Evolutionary conservation across 2,329 filamentous ascomycete genomes (phyloP), one percentile per base, ranked within the genome.

Genomic region (Lojkania enalia): DNA sequence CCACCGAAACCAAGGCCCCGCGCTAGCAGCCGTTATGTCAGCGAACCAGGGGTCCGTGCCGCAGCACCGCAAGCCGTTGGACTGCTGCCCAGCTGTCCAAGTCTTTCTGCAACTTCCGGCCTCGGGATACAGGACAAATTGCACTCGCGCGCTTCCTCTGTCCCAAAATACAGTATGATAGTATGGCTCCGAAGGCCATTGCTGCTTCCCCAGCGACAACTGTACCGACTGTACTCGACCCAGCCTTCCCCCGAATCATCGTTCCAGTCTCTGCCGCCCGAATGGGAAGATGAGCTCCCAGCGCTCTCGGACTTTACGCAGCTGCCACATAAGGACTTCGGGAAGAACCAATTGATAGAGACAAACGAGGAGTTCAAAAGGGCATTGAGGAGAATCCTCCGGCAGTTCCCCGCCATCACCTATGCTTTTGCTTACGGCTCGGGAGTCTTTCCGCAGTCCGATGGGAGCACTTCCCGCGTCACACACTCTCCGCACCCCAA

Each of bases 371-470:
- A 97, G 67, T 94, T 97, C 71, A 96, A 96, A 64, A 88, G 96
- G 70, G 86, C 86, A 11, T 73, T 99, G 60, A 84, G 91, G 42
- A 83, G 90, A 60, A 88, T 97, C 53, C 76, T 96, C 16, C 94
- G 90, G 82, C 83, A 95, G 61, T 97, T 99, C 71, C 92, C 94
- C 0, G 92, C 94, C 0, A 95, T 99, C 55, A 84, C 91, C 44
- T 97, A 97, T 74, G 92, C 91, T 12, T 96, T 99, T 69, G 94
- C 94, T 1, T 99, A 99, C 65, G 94, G 94, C 16, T 97, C 92
- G 4, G 94, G 94, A 3, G 94, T 99, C 7, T 99, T 99, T 63
- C 85, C 91, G 0, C 94, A 99, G 67, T 74, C 75, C 37, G 79
- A 79, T 54, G 67, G 69, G 31, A 67, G 66, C 27, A 69, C 74